Conservation (phyloP, 1,284 basidiomycete species). For the Singerocomus inundabilis region DNA sequence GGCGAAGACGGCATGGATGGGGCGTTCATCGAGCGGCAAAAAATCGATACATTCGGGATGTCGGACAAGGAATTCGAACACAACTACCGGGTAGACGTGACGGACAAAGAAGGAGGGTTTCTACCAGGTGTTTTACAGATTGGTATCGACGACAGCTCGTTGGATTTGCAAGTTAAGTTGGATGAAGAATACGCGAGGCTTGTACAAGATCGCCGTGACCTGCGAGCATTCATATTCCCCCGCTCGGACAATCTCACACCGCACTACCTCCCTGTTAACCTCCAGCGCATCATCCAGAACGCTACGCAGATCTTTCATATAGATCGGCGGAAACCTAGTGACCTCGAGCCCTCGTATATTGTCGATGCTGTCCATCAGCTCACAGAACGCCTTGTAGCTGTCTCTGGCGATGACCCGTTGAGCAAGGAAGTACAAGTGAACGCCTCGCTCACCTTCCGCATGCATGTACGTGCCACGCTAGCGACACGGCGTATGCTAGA, state of each 20-base stretch:
- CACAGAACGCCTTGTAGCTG: conserved; percentile 72
- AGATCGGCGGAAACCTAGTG: conserved; percentile 89
- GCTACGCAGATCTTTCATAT: conserved; percentile 98
- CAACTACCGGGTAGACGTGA: conserved; percentile 91
- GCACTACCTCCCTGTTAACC: conserved; percentile 89
- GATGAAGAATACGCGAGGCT: conserved; percentile 89
- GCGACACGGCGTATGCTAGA: conserved; percentile 84
- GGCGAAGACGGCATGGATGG: conserved; percentile 99
- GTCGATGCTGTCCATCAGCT: conserved; percentile 77
- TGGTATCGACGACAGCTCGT: conserved; percentile 90
- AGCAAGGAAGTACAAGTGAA: conserved; percentile 82
- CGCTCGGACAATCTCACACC: conserved; percentile 70
- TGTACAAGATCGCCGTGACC: conserved; percentile 67
- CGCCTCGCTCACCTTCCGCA: conserved; percentile 89
- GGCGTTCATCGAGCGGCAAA: conserved; percentile 95
- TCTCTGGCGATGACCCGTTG: conserved; percentile 82
- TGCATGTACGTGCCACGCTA: conserved; percentile 88
- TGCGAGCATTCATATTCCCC: conserved; percentile 87
- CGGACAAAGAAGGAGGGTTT: conserved; percentile 77
- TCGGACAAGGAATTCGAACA: conserved; percentile 85
- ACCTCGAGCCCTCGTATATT: conserved; percentile 87
- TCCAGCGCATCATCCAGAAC: conserved; percentile 93
- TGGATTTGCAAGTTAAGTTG: conserved; percentile 85
- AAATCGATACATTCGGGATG: conserved; percentile 85
- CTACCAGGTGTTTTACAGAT: conserved; percentile 82